Evolutionary conservation across 495 filamentous ascomycete species (phyloP), one percentile per base, ranked within the genome.

Genomic region (Annulohypoxylon nitens): DNA sequence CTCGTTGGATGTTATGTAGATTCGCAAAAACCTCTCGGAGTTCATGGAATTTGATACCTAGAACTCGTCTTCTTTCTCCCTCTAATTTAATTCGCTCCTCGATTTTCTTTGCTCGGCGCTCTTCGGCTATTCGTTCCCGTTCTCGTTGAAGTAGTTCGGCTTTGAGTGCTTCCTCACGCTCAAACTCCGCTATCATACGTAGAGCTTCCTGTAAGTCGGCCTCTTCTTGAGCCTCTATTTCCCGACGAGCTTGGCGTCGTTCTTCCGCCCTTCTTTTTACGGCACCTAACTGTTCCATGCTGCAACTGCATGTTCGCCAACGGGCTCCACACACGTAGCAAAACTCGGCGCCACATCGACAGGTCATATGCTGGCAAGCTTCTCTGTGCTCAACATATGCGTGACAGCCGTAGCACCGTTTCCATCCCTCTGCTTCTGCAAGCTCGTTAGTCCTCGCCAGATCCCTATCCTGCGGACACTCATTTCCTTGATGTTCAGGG

Each of bases 311-410:
- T 0, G 80, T 83, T 18, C 75, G 67, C 81, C 81, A 84, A 5
- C 59, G 67, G 8, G 70, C 71, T 0, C 81, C 79, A 68, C 86
- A 88, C 16, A 82, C 83, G 63, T 86, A 88, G 74, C 86, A 88
- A 76, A 88, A 88, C 47, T 86, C 74, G 0, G 78, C 78, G 7
- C 82, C 78, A 77, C 85, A 88, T 41, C 76, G 78, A 64, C 86
- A 88, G 5, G 81, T 87, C 84, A 88, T 87, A 74, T 87, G 85
- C 57, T 84, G 80, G 65, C 86, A 88, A 0, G 83, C 86, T 25
- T 81, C 80, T 23, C 64, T 73, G 62, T 84, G 83, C 73, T 87
- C 86, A 20, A 78, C 77, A 34, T 73, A 78, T 3, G 75, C 71
- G 11, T 61, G 67, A 30, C 77, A 79, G 0, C 70, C 64, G 23